Base-by-base conservation (phyloP, 2,329 filamentous ascomycete species). In the Alternaria tenuissima region DNA sequence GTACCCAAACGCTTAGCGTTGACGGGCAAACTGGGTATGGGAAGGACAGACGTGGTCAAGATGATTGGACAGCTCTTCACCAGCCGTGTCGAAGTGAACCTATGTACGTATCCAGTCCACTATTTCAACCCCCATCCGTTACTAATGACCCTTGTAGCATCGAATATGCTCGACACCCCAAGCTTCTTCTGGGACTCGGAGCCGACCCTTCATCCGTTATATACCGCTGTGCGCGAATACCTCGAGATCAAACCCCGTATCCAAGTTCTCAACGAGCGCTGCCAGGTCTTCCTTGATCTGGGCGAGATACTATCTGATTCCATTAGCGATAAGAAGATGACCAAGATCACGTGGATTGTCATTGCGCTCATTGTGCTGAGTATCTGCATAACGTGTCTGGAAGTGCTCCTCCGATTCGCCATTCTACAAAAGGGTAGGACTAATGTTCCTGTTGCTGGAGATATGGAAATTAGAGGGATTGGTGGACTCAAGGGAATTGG, bases 171-270 rank as follows among this genome's bases (percentile, higher is more conserved):
- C 59, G 94, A 97, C 78, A 93, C 96, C 1, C 94, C 94, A 62
- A 96, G 94, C 77, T 97, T 97, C 85, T 96, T 98, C 85, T 99
- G 95, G 95, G 94, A 98, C 78, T 92, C 92, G 11, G 95, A 99
- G 76, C 95, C 95, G 18, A 97, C 93, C 0, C 85, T 99, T 0
- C 93, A 97, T 76, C 95, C 95, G 0, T 88, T 99, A 28, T 99
- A 99, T 82, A 89, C 88, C 60, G 95, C 94, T 61, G 93, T 98
- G 52, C 92, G 95, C 71, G 95, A 98, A 78, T 99, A 99, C 76
- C 90, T 99, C 62, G 95, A 99, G 76, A 98, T 99, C 78, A 94
- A 96, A 74, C 93, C 91, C 7, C 92, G 95, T 55, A 97, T 97
- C 76, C 93, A 96, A 79, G 94, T 98, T 24, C 89, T 99, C 66